Base-by-base conservation (phyloP, 192 early-diverging fungal species). In the Kickxella alabastrina region DNA sequence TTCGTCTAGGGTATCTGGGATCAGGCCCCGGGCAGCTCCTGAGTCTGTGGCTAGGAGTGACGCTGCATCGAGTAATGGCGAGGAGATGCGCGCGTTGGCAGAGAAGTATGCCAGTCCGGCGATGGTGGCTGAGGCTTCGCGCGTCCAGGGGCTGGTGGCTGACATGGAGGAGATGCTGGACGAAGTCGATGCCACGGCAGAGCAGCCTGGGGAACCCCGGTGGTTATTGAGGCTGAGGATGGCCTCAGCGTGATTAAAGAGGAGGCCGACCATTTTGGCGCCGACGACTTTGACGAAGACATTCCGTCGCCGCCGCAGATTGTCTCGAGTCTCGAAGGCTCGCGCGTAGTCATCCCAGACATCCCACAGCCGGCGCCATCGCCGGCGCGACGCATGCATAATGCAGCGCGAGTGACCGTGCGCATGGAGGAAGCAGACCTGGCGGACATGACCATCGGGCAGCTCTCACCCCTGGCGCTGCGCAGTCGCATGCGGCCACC, bases 121-220 rank as follows among this genome's bases (percentile, higher is more conserved):
- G 8, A 23, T 17, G n/a, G 44, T 14, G 12, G 24, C 38, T 17
- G 35, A 29, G 4, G 42, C 48, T 9, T 25, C 25, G 21, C 47
- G 49, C 1, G 59, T 59, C 13, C 52, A 43, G 36, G 56, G 60
- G 2, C 41, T 75, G 34, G 65, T 68, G 32, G 60, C 72, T 1
- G 72, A 69, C 23, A 69, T 75, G 72, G 66, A 68, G 35, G 72
- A 69, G 46, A 57, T 75, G 57, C 52, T 68, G 5, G 66, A 64
- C 22, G 72, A 75, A 27, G 66, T 36, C 6, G 72, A 68, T n/a
- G 60, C 62, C 2, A 58, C 51, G 40, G 52, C 26, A 6, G 29
- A 35, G 46, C 45, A 32, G 45, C 45, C 22, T n/a, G n/a, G n/a
- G n/a, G n/a, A n/a, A n/a, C n/a, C n/a, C n/a, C n/a, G 2, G 36